Evolutionary conservation across 2,329 filamentous ascomycete species (phyloP), one percentile per base, ranked within the genome.

Genomic region (Trichocomaceae sp.): DNA sequence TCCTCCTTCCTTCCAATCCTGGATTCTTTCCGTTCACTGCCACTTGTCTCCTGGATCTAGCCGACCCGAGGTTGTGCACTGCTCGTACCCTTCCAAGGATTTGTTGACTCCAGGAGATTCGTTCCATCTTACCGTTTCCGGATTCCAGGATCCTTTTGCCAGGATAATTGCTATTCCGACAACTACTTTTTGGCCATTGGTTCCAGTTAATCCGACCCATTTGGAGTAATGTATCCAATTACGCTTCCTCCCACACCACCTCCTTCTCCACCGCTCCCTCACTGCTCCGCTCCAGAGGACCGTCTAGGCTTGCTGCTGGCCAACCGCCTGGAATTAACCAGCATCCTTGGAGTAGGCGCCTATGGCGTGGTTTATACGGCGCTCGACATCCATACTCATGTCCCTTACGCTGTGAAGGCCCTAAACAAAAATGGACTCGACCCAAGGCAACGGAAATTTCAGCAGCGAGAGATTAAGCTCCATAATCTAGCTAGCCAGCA

Each of bases 341-440:
- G 84, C 59, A 88, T 97, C 64, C 81, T 97, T 59, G 93, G 93
- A 61, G 88, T 92, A 50, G 93, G 93, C 63, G 93, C 93, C 56
- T 99, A 99, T 73, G 93, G 93, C 61, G 91, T 96, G 42, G 93
- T 99, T 23, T 97, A 97, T 77, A 84, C 85, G 61, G 91, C 91
- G 66, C 79, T 88, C 74, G 91, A 93, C 75, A 83, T 92, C 69
- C 85, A 86, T 69, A 92, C 85, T 62, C 83, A 87, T 69, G 81
- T 84, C 56, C 85, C 83, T 61, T 99, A 95, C 78, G 93, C 93
- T 60, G 92, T 99, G 68, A 99, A 99, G 80, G 92, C 91, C 58
- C 81, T 99, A 69, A 93, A 90, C 84, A 97, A 96, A 75, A 81
- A 86, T 73, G 93, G 92, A 72, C 78, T 97, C 77, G 91, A 97